Evolutionary conservation across 257 asterid species (phyloP).

Genomic region (Solanum bulbocastanum): DNA sequence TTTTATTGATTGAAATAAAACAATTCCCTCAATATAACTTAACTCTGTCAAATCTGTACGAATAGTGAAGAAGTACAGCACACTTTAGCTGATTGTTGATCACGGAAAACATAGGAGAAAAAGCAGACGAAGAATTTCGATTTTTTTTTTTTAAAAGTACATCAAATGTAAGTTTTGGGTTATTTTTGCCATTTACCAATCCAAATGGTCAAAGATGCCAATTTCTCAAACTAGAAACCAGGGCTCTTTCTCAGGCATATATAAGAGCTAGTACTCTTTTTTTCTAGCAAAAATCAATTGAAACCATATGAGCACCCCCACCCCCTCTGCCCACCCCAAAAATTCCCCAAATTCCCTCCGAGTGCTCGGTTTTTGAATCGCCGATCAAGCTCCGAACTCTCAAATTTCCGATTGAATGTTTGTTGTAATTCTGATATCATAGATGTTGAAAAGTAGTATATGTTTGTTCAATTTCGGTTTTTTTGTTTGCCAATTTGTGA

Average conservation of each 20-base stretch:
- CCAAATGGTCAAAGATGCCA: neutral
- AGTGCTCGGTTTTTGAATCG: neutral
- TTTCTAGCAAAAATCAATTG: neutral
- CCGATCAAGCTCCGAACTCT: neutral
- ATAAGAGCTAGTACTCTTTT: neutral
- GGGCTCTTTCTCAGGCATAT: neutral
- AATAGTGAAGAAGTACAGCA: no score
- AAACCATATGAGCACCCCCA: neutral
- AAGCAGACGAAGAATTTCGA: no score
- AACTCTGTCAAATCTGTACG: no score
- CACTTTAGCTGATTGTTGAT: neutral
- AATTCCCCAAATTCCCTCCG: neutral
- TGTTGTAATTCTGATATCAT: neutral
- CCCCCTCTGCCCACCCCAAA: neutral
- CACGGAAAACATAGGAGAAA: neutral
- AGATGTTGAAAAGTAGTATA: neutral
- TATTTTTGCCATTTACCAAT: neutral
- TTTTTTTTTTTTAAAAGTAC: no score
- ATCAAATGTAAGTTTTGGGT: neutral
- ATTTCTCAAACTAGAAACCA: neutral
- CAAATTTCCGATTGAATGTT: neutral
- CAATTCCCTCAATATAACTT: neutral
- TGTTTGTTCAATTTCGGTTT: neutral
- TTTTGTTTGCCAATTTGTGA: neutral
- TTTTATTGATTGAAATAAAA: neutral